Evolutionary conservation across 2,329 filamentous ascomycete genomes (phyloP), one percentile per base, ranked within the genome.

Genomic region (Xylaria sp.): DNA sequence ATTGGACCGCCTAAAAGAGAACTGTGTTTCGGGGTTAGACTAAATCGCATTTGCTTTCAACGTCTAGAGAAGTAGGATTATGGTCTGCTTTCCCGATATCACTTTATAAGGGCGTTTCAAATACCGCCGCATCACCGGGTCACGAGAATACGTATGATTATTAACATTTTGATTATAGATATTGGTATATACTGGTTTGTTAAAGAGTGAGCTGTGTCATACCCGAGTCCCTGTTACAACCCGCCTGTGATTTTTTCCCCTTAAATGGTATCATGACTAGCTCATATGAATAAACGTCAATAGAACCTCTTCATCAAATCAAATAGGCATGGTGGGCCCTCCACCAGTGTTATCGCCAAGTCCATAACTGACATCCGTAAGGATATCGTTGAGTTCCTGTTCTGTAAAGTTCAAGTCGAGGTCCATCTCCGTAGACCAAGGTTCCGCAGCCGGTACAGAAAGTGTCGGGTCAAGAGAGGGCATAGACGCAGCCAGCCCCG

Each of bases 361-460:
- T 18, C 68, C 70, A n/a, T 71, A 73, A 23, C 72, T 74, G 25
- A 73, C 70, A 15, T 76, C 75, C 25, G 72, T 58, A n/a, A 78
- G 71, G n/a, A 78, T 68, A n/a, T 77, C 75, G 54, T 73, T 73
- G 62, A 78, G 73, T 67, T 78, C 76, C 69, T 76, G 73, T 54
- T 77, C 76, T 23, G 75, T 76, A 60, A 78, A 77, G 65, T 72
- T 57, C 25, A 74, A 50, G 50, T 69, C 68, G 28, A 72, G 60
- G n/a, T 72, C 74, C 74, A 74, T 74, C 3, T 69, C 73, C 23
- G 60, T 50, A 23, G 72, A 41, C 50, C 74, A 64, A 32, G 65
- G 63, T 15, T 74, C 71, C 55, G 52, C 34, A 28, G 59, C 32
- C 10, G 61, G 9, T 18, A 58, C 34, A 28, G 70, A 58, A 25